Evolutionary conservation across 768 basidiomycete genomes (phyloP).

Genomic region (Dioszegia crocea): DNA sequence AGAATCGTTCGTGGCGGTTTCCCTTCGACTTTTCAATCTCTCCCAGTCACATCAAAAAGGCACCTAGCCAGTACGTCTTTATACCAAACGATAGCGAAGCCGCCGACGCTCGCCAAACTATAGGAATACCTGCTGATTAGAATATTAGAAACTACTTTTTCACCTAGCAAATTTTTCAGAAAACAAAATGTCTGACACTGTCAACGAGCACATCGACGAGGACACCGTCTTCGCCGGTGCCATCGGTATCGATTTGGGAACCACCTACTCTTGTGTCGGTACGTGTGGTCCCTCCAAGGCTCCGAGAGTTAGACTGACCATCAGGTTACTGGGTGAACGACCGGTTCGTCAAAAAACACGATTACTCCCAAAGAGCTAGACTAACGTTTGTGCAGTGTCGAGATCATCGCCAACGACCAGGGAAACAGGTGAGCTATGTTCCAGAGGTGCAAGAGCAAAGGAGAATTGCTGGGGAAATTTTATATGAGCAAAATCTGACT

Average conservation of each 20-base stretch:
- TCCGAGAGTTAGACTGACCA: no score
- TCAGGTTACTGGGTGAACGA: slow-evolving; percentile 50
- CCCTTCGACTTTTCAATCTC: no score
- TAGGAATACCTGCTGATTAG: neutral
- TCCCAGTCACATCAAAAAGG: neutral
- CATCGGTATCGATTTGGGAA: slow-evolving; percentile 71
- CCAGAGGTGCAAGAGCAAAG: neutral
- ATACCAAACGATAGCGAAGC: no score
- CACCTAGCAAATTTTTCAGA: neutral
- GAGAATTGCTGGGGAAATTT: neutral
- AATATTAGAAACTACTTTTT: neutral
- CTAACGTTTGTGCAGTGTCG: neutral
- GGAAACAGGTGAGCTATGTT: neutral
- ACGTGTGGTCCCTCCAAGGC: no score
- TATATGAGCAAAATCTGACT: slow-evolving; percentile 20
- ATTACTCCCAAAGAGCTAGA: slow-evolving; percentile 8
- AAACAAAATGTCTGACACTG: neutral
- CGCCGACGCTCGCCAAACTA: no score
- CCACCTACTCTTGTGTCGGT: slow-evolving; percentile 54
- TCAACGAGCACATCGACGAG: slow-evolving; percentile 1
- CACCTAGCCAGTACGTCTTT: neutral
- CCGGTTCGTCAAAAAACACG: slow-evolving; percentile 39
- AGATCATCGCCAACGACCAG: slow-evolving; percentile 49
- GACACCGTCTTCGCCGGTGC: slow-evolving; percentile 77
- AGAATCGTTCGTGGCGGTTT: neutral